Evolutionary conservation across 495 filamentous ascomycete genomes (phyloP), one percentile per base, ranked within the genome.

Genomic region (Pseudevernia furfuracea): DNA sequence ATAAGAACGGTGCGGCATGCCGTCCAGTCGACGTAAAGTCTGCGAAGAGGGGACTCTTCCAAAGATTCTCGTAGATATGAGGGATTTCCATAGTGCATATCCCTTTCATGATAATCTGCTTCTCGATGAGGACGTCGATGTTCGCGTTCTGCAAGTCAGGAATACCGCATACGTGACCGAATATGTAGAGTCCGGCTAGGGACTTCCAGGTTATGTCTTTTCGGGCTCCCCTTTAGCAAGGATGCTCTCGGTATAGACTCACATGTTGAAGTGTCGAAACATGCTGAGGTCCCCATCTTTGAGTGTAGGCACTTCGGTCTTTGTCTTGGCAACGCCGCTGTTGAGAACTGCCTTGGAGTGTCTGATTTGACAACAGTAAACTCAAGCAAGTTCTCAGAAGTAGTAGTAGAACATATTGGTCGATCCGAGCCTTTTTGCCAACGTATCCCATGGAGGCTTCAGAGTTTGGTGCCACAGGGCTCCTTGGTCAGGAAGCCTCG

Each of bases 341-440:
- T 67, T 25, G 34, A 32, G 36, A 10, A 53, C 62, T 32, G 65
- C 53, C 25, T 60, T 60, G 58, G 43, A 60, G n/a, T n/a, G n/a
- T n/a, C n/a, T n/a, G n/a, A n/a, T n/a, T n/a, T n/a, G n/a, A n/a
- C n/a, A n/a, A n/a, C n/a, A n/a, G n/a, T n/a, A n/a, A n/a, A n/a
- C n/a, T n/a, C n/a, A n/a, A n/a, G n/a, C n/a, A n/a, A n/a, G n/a
- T n/a, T n/a, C n/a, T n/a, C n/a, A n/a, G n/a, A n/a, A n/a, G n/a
- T n/a, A n/a, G n/a, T n/a, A n/a, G n/a, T n/a, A n/a, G n/a, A n/a
- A n/a, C n/a, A n/a, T n/a, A n/a, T n/a, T n/a, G 58, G 38, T 39
- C 36, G 58, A 56, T 56, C 1, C 23, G 52, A 15, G 52, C 28
- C 25, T 56, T 32, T 21, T 56, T 56, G 25, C 19, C 34, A 9